phyloP scores from a whole-genome alignment of 2,329 filamentous ascomycete genomes.

The Biscogniauxia mediterranea region DNA sequence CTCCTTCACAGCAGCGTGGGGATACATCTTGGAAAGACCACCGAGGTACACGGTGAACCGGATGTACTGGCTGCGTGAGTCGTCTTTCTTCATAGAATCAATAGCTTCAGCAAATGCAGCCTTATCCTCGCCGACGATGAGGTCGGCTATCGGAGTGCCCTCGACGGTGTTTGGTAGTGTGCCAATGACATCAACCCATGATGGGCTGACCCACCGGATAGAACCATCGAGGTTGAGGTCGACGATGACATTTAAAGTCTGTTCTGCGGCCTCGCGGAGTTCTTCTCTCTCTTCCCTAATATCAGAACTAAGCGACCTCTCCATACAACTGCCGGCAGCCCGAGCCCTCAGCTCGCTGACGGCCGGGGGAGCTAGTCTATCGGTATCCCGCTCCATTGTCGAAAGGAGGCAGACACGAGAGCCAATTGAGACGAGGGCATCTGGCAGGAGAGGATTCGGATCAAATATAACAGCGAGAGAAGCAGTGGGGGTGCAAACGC shows the following conservation, averaged over 20 bases:
- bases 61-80: conserved; percentile 87
- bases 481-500: conserved; percentile 27
- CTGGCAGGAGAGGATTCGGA: conserved; percentile 19
- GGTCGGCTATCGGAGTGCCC: conserved; percentile 74
- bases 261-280: conserved; percentile 90
- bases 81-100: conserved; percentile 87
- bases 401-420: conserved; percentile 27
- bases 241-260: conserved; percentile 94
- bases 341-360: conserved; percentile 52
- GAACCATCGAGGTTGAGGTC: conserved; percentile 88
- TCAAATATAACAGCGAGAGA: conserved; percentile 11
- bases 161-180: conserved; percentile 70
- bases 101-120: conserved; percentile 78
- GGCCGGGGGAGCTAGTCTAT: conserved; percentile 51
- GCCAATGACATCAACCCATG: conserved; percentile 91
- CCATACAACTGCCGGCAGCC: conserved; percentile 50
- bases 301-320: conserved; percentile 75
- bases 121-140: conserved; percentile 76
- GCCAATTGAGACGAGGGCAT: conserved; percentile 37
- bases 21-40: conserved; percentile 63
- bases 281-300: conserved; percentile 93
- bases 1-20: conserved; percentile 41
- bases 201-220: conserved; percentile 94
- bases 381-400: conserved; percentile 46
- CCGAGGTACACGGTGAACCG: conserved; percentile 74